phyloP scores from a whole-genome alignment of 352 stramenopile genomes.

The Globisporangium solare region DNA sequence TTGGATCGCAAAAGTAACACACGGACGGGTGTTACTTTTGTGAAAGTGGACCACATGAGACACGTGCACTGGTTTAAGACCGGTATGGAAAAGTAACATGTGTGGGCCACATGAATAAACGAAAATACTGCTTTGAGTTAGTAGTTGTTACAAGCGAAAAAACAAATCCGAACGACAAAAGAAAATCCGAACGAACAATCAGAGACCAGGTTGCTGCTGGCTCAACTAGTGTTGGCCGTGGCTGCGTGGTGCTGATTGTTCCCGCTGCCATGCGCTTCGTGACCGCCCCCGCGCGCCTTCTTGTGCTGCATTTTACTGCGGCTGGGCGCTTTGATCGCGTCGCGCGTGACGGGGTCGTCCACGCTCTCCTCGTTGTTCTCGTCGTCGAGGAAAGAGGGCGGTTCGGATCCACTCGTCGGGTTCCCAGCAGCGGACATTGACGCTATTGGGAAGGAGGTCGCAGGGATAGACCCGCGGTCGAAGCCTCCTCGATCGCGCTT shows the following conservation, averaged over 20 bases:
- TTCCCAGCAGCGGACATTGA: background rate
- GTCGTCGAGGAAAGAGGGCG: constrained; percentile 6
- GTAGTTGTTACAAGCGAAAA: background rate
- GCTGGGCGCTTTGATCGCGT: constrained; percentile 63
- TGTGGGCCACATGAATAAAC: background rate
- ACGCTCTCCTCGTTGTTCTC: constrained; percentile 39
- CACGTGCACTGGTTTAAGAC: background rate
- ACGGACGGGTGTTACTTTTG: background rate
- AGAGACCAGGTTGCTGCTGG: background rate
- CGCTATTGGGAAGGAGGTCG: background rate
- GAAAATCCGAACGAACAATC: background rate
- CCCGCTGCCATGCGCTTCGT: background rate
- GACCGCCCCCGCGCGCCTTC: constrained; percentile 24
- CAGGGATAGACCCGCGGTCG: constrained; percentile 27
- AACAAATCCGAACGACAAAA: background rate
- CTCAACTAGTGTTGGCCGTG: too few species aligned
- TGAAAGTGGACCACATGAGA: background rate
- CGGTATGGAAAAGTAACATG: background rate
- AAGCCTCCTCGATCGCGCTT: constrained; percentile 30
- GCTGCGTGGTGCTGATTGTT: background rate
- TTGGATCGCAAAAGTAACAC: constrained; percentile 1
- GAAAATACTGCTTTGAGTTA: background rate
- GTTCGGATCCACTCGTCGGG: background rate
- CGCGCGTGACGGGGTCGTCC: constrained; percentile 42
- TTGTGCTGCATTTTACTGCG: constrained; percentile 49